Evolutionary conservation across 2,329 filamentous ascomycete genomes (phyloP), one percentile per base, ranked within the genome.

Genomic region (Diaporthe batatas): DNA sequence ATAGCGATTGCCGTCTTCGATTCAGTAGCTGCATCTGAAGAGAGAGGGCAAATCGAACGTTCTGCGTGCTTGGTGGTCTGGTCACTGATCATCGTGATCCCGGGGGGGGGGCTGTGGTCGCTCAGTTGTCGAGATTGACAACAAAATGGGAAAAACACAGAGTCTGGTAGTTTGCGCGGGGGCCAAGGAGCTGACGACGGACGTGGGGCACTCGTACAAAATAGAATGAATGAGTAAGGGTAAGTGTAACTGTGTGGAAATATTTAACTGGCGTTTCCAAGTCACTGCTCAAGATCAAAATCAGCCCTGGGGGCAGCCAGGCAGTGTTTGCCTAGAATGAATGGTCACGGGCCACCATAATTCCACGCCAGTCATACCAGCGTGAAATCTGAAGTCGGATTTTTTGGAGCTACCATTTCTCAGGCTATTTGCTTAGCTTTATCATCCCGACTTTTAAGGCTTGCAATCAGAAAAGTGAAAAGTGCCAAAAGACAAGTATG

Each of bases 1-100:
- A 70, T 29, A n/a, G 71, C 68, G 16, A 68, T 23, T 10, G 18
- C 44, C 6, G 57, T 25, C 39, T 71, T 70, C 47, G 29, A 10
- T 21, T 5, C 7, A 2, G 32, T 6, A 6, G 47, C n/a, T 25
- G 21, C 12, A 14, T 25, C n/a, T 4, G 25, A 25, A 32, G 6
- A 1, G 21, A 6, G 4, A 18, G 25, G 12, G 23, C 29, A 14
- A 16, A 1, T 7, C 1, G 21, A 14, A 8, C 23, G 10, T 5
- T 67, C 32, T 39, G 32, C 1, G 18, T 3, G 8, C 12, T 36
- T 32, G 8, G 62, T 16, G 8, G 0, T 36, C 1, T 29, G 1
- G 7, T 44, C 12, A 2, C 57, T 29, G 16, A 55, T 25, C 36
- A 34, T 54, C 70, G 65, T 73, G 25, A 18, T 39, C 36, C 12